phyloP scores from a whole-genome alignment of 2,329 filamentous ascomycete genomes.

The Aspergillus sp. region DNA sequence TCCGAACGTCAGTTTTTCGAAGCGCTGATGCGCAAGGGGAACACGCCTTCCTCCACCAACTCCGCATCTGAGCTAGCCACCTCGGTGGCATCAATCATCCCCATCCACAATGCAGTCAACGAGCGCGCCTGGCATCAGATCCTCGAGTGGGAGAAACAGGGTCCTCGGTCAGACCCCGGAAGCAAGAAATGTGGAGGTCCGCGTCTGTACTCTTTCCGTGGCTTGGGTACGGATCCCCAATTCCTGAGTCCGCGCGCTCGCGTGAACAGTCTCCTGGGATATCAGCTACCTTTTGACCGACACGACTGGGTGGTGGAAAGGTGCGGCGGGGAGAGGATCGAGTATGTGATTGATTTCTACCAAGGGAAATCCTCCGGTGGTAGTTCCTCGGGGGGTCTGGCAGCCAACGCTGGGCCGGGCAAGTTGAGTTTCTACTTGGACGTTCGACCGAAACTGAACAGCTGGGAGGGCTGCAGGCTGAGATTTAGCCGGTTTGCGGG shows the following conservation, averaged over 20 bases:
- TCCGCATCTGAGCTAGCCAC: constrained; percentile 50
- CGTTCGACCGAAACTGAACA: constrained; percentile 65
- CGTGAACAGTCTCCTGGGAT: constrained; percentile 81
- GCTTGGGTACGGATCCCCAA: constrained; percentile 52
- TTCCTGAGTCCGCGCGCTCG: constrained; percentile 78
- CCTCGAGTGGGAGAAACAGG: constrained; percentile 78
- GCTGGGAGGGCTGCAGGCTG: constrained; percentile 60
- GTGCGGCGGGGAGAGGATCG: constrained; percentile 71
- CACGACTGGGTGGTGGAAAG: constrained; percentile 97
- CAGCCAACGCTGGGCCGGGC: constrained; percentile 32
- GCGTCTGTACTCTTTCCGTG: constrained; percentile 78
- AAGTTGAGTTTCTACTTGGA: constrained; percentile 65
- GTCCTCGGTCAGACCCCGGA: constrained; percentile 52
- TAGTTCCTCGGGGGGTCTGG: constrained; percentile 26
- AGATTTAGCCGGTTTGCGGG: constrained; percentile 51
- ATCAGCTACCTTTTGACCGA: constrained; percentile 86
- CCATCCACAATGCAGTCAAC: constrained; percentile 98
- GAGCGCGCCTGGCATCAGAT: constrained; percentile 95
- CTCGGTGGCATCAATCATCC: constrained; percentile 90
- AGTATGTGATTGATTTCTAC: constrained; percentile 99
- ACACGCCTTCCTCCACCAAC: constrained; percentile 57
- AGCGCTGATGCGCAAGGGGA: constrained; percentile 89
- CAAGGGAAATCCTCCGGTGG: constrained; percentile 60
- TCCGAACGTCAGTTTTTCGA: constrained; percentile 98
- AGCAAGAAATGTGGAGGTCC: constrained; percentile 73